Evolutionary conservation across 495 filamentous ascomycete genomes (phyloP), one percentile per base, ranked within the genome.

Genomic region (Aspergillus baeticus): DNA sequence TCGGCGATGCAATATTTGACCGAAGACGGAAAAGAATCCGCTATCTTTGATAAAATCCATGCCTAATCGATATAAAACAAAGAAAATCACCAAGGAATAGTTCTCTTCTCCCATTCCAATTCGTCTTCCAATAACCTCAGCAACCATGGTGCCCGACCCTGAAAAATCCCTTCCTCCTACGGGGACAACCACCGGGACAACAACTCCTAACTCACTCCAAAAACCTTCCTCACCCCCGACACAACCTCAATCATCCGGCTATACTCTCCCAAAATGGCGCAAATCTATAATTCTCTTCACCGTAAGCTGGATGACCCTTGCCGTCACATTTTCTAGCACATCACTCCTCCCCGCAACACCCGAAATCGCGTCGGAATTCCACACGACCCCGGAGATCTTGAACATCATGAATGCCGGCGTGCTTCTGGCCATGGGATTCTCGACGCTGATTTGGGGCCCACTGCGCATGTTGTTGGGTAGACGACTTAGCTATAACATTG

Each of bases 351-450:
- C 73, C 17, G 75, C 75, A 7, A 68, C 66, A 8, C 72, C 75
- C 4, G 71, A 76, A 53, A 75, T 78, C 50, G 72, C 72, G 8
- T 35, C 38, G 5, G 72, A 78, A 31, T 74, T 78, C 55, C 49
- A 58, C 15, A 75, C 72, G 0, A 68, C 69, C 10, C 29, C 64
- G 2, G 71, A 76, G 53, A 71, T 65, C n/a, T 62, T 78, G 7
- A 71, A 75, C 60, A 60, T 72, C 11, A 72, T 73, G 29, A 79
- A 78, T 50, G 80, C 80, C 1, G 69, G 80, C 33, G 80, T 82
- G 38, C 57, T 84, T 41, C 57, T 84, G 51, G 80, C 80, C 15
- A 84, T 84, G 82, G 81, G 80, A 0, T 64, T 81, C n/a, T 77
- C 77, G 21, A 73, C 78, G 4, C 65, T 79, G 7, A 73, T 84